These are phyloP conservation scores for Chaetomidium leptoderma DNA, from an alignment of 495 filamentous ascomycete genomes.

Conservation along the genomic window DNA sequence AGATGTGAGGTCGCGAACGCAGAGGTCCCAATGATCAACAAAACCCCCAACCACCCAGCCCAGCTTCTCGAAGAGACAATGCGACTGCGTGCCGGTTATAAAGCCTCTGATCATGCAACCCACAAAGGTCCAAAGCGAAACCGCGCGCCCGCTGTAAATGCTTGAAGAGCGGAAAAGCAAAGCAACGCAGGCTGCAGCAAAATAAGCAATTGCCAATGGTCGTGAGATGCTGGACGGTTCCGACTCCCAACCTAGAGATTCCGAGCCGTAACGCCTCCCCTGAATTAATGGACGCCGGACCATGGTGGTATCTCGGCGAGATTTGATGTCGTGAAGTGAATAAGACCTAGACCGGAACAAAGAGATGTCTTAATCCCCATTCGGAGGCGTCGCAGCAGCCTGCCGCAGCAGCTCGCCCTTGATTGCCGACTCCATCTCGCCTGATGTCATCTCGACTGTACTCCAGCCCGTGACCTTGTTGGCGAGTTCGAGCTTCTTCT, in stretches of 20 bases:
- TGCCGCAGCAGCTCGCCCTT: slow-evolving; percentile 23
- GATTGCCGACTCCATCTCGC: slow-evolving; percentile 32
- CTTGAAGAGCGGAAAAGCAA: background rate
- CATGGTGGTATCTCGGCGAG: too few relatives aligned
- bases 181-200: background rate
- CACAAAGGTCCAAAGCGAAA: background rate
- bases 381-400: slow-evolving; percentile 11
- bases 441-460: slow-evolving; percentile 27
- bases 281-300: too few relatives aligned
- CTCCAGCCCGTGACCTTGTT: slow-evolving; percentile 58
- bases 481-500: slow-evolving; percentile 90
- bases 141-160: slow-evolving; percentile 2
- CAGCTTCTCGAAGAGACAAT: background rate
- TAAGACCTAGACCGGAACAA: too few relatives aligned
- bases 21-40: background rate
- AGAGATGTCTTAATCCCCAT: too few relatives aligned
- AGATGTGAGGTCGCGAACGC: background rate
- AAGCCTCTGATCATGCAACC: background rate
- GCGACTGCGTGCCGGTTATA: background rate
- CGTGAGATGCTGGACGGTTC: background rate
- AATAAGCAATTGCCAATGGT: background rate
- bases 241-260: background rate
- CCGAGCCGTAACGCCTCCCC: too few relatives aligned
- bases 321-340: too few relatives aligned
- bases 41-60: background rate